These are phyloP conservation scores for Tulasnella sp. DNA, from an alignment of 768 basidiomycete genomes.

Conservation along the genomic window DNA sequence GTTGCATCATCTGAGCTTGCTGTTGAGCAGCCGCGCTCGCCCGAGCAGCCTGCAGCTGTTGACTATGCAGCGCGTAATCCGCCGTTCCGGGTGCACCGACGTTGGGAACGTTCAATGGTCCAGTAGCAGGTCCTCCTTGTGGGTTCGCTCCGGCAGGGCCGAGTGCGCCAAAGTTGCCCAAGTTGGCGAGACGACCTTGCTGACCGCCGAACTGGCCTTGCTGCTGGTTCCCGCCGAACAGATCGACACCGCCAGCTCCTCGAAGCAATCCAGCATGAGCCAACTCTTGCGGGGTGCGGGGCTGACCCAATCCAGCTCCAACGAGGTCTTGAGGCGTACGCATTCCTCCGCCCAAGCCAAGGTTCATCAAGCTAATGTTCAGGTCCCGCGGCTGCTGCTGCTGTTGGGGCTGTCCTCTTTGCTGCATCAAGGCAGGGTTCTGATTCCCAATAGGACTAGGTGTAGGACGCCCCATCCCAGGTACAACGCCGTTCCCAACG, in stretches of 20 bases:
- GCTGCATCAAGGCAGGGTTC: slow-evolving; percentile 7
- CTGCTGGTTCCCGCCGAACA: neutral
- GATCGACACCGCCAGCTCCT: slow-evolving; percentile 7
- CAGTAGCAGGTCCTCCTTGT: neutral
- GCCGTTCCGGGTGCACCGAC: slow-evolving; percentile 8
- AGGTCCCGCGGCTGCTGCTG: neutral
- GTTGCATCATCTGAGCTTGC: slow-evolving; percentile 14
- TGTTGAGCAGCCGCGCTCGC: neutral
- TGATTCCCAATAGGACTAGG: slow-evolving; percentile 14
- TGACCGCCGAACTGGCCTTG: neutral
- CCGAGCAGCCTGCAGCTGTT: slow-evolving; percentile 1
- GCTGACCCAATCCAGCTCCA: slow-evolving; percentile 6
- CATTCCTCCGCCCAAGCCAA: slow-evolving; percentile 11
- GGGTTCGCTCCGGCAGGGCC: neutral
- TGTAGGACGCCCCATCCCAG: neutral
- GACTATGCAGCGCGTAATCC: neutral
- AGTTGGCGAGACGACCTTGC: neutral
- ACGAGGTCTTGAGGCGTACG: slow-evolving; percentile 8
- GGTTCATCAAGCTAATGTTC: neutral
- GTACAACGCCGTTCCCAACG: neutral
- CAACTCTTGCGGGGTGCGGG: slow-evolving; percentile 12
- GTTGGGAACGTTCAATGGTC: neutral
- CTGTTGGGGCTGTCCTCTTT: neutral
- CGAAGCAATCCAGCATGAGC: slow-evolving; percentile 8
- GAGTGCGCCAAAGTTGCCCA: neutral